phyloP scores from a whole-genome alignment of 176 grass and related monocot species.

The Juncus effusus region DNA sequence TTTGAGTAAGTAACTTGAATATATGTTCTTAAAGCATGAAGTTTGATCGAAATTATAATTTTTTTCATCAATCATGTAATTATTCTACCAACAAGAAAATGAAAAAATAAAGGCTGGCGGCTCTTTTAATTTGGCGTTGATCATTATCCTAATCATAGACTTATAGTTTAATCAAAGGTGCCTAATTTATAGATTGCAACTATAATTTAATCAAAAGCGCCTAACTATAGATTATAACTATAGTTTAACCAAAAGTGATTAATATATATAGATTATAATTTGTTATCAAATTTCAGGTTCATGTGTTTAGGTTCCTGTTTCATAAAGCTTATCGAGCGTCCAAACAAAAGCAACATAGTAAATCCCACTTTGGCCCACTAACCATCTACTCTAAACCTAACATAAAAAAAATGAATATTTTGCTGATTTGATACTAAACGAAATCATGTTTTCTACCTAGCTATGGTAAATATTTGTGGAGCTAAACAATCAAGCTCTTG shows the following conservation, averaged over 20 bases:
- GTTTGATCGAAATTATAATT: too few relatives aligned
- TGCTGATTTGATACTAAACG: neutral
- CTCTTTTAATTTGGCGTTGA: neutral
- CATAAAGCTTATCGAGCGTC: constrained; percentile 3
- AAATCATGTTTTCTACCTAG: neutral
- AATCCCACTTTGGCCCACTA: neutral
- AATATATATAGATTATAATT: neutral
- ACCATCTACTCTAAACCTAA: constrained; percentile 5
- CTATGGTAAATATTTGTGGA: neutral
- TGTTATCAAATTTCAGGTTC: neutral
- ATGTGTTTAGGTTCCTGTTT: constrained; percentile 10
- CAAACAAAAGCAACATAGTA: neutral
- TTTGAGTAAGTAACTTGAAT: too few relatives aligned
- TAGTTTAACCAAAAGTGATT: neutral
- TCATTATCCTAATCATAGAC: neutral
- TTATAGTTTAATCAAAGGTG: neutral
- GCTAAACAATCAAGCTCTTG: too few relatives aligned
- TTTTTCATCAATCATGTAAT: too few relatives aligned
- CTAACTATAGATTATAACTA: constrained; percentile 1
- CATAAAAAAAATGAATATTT: neutral
- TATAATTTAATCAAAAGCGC: neutral
- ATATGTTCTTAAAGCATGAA: too few relatives aligned
- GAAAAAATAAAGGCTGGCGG: neutral
- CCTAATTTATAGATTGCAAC: neutral
- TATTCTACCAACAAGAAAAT: neutral